Percentiles rank a stretch among this genome's conserved stretches.
phyloP scores from a whole-genome alignment of 2,329 filamentous ascomycete genomes.

The Colletotrichum acutatum region DNA sequence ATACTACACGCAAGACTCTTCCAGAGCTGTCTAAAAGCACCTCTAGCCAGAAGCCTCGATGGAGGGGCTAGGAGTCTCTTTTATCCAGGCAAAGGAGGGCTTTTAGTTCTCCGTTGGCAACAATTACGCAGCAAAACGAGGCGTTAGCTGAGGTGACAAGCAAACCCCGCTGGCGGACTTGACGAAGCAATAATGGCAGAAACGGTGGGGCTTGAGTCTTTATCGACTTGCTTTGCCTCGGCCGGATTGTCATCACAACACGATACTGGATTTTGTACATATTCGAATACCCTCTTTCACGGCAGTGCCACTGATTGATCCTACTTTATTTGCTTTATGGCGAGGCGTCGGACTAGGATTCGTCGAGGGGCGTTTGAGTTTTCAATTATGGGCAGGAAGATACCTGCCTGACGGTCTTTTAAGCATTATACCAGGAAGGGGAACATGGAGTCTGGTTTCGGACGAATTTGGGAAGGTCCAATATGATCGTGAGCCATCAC shows the following conservation, averaged over 20 bases:
- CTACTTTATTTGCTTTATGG: slow-evolving; percentile 25
- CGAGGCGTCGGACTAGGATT: slow-evolving; percentile 29
- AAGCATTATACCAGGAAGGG: slow-evolving; percentile 29
- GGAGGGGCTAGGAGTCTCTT: slow-evolving; percentile 51
- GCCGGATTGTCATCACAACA: background rate
- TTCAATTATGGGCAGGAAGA: slow-evolving; percentile 9
- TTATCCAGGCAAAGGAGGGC: slow-evolving; percentile 12
- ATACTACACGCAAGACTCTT: slow-evolving; percentile 53
- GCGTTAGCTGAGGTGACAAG: background rate
- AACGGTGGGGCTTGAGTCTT: background rate
- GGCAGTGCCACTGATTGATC: slow-evolving; percentile 23
- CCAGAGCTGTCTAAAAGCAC: slow-evolving; percentile 44
- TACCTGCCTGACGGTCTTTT: slow-evolving; percentile 26
- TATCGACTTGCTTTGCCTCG: background rate
- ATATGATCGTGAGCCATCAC: background rate
- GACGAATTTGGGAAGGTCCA: slow-evolving; percentile 3
- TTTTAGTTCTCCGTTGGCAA: background rate
- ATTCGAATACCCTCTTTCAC: slow-evolving; percentile 24
- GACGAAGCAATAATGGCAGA: background rate
- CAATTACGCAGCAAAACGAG: background rate
- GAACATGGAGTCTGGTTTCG: slow-evolving; percentile 23
- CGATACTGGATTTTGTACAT: slow-evolving; percentile 26
- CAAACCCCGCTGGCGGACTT: slow-evolving; percentile 34
- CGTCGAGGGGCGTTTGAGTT: slow-evolving; percentile 5
- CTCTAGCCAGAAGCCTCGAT: slow-evolving; percentile 57